Conservation (phyloP, 2,329 filamentous ascomycete genomes). For the Talaromyces funiculosus region DNA sequence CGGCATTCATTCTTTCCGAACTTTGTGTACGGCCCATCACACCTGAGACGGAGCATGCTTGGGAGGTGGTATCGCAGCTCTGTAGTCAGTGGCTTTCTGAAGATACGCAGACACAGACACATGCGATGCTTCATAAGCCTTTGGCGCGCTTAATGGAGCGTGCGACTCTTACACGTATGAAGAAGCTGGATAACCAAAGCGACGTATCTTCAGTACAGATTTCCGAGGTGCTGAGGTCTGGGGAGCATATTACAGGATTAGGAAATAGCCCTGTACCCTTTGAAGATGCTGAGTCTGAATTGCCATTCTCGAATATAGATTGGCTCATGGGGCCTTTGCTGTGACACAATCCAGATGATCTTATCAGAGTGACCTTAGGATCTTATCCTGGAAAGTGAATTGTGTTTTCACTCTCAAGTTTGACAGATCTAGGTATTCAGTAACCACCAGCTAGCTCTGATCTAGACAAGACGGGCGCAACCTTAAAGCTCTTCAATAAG, state of each 20-base stretch:
- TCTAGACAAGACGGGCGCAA: too few relatives aligned
- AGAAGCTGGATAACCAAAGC: background rate
- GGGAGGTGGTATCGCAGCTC: conserved; percentile 22
- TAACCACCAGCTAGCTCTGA: background rate
- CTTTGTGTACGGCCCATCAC: conserved; percentile 35
- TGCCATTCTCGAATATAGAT: background rate
- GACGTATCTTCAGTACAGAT: background rate
- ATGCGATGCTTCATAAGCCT: conserved; percentile 16
- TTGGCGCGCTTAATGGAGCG: conserved; percentile 19
- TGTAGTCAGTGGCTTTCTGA: conserved; percentile 17
- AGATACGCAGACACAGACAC: background rate
- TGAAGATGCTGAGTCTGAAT: background rate
- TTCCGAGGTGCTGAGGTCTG: background rate
- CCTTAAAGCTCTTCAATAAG: background rate
- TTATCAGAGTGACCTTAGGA: too few relatives aligned
- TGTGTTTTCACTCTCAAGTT: too few relatives aligned
- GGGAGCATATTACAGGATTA: background rate
- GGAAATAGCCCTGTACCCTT: background rate
- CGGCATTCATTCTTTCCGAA: conserved; percentile 51
- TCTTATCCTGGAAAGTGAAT: too few relatives aligned
- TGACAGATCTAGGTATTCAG: too few relatives aligned
- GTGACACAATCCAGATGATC: background rate
- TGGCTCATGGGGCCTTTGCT: background rate
- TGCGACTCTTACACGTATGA: conserved; percentile 17
- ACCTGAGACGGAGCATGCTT: conserved; percentile 19